Evolutionary conservation across 371 early-diverging fungal genomes (phyloP).

Genomic region (Encephalitozoon hellem): DNA sequence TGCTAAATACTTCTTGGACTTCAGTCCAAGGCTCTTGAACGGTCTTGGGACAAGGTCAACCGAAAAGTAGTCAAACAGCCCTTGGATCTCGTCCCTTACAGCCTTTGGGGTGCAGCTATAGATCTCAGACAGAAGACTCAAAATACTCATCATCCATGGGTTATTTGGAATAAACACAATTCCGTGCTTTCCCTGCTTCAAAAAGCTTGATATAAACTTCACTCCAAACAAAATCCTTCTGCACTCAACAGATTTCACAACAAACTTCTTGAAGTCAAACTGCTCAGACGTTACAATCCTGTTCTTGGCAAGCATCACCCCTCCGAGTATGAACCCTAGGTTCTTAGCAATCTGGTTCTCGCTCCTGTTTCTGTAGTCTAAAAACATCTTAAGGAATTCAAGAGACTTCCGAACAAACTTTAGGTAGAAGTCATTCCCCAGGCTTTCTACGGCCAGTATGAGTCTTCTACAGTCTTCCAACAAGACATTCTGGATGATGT

Average conservation of each 20-base stretch:
- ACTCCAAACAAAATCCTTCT: slow-evolving; percentile 44
- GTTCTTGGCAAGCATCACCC: slow-evolving; percentile 37
- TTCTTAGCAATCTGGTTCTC: slow-evolving; percentile 32
- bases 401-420: slow-evolving; percentile 4
- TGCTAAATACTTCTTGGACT: slow-evolving; percentile 32
- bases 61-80: slow-evolving; percentile 14
- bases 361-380: slow-evolving; percentile 9
- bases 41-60: neutral
- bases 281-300: slow-evolving; percentile 25
- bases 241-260: slow-evolving; percentile 39
- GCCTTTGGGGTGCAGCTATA: slow-evolving; percentile 14
- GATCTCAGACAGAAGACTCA: slow-evolving; percentile 38
- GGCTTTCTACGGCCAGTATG: neutral
- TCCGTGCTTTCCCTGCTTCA: slow-evolving; percentile 36
- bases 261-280: slow-evolving; percentile 52
- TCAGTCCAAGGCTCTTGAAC: slow-evolving; percentile 13
- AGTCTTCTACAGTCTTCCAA: neutral
- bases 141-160: slow-evolving; percentile 52
- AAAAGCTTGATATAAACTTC: slow-evolving; percentile 30
- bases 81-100: slow-evolving; percentile 33
- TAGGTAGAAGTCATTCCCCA: slow-evolving; percentile 9
- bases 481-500: neutral
- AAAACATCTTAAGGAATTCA: neutral
- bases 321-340: slow-evolving; percentile 49
- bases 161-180: slow-evolving; percentile 51